Conservation (phyloP, 129 eudicot species). For the Escallonia rubra region DNA sequence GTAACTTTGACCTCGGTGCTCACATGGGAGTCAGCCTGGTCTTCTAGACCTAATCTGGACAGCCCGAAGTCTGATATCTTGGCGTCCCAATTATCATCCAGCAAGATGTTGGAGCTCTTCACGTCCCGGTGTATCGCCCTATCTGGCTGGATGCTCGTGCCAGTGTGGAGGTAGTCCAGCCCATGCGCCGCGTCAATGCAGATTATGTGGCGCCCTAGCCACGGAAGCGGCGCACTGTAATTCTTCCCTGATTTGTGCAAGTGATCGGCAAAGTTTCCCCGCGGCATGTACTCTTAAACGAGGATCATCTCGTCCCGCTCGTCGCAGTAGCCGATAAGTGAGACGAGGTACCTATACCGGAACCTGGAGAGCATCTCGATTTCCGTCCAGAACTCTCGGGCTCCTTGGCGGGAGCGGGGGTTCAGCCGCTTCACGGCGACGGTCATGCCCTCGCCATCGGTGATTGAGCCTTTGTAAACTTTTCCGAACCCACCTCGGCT, state of each 20-base stretch:
- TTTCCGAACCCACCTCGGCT: too few species aligned
- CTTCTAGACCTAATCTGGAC: conserved; percentile 63
- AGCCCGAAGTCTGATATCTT: conserved; percentile 92
- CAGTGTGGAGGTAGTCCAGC: conserved; percentile 76
- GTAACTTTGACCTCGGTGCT: too few species aligned
- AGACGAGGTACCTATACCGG: conserved; percentile 75
- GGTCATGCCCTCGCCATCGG: too few species aligned
- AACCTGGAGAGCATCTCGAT: conserved; percentile 70
- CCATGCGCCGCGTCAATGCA: conserved; percentile 87
- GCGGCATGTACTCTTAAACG: conserved; percentile 78
- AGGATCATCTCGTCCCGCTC: conserved; percentile 54
- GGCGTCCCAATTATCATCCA: conserved; percentile 64
- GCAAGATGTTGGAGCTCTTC: conserved; percentile 78
- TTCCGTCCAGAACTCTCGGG: not conserved
- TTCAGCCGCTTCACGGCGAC: too few species aligned
- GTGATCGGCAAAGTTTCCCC: conserved; percentile 73
- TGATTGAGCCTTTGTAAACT: too few species aligned
- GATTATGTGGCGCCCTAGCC: conserved; percentile 61
- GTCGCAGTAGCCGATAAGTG: conserved; percentile 64
- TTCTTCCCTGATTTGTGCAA: conserved; percentile 39
- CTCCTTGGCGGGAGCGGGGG: conserved; percentile 27
- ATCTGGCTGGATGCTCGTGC: conserved; percentile 44
- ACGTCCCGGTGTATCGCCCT: conserved; percentile 78
- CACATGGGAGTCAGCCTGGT: conserved; percentile 10
- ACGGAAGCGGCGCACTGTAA: conserved; percentile 39